Conservation (phyloP, 2,329 filamentous ascomycete genomes). For the Uncinocarpus reesii region DNA sequence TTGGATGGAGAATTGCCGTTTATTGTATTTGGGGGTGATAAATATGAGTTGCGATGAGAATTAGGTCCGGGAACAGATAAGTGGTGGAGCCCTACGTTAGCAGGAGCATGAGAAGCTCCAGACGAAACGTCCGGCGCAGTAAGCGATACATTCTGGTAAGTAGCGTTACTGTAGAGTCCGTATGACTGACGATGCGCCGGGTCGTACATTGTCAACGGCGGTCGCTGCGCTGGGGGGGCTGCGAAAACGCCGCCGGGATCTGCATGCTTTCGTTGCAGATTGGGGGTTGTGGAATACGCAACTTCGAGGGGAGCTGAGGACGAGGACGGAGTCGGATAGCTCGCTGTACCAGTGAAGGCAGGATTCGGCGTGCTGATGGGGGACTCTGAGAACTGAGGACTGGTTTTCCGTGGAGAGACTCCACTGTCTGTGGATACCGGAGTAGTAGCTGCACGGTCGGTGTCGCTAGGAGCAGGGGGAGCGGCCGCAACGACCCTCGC, state of each 20-base stretch:
- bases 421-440: conserved; percentile 8
- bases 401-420: conserved; percentile 10
- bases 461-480: conserved; percentile 7
- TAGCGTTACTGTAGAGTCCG: conserved; percentile 15
- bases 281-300: neutral
- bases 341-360: conserved; percentile 11
- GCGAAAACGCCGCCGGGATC: neutral
- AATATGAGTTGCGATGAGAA: conserved; percentile 15
- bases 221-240: conserved; percentile 12
- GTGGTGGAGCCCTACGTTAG: conserved; percentile 13
- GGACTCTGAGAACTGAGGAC: conserved; percentile 12
- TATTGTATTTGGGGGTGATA: conserved; percentile 18
- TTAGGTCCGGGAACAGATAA: conserved; percentile 16
- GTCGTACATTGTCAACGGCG: conserved; percentile 23
- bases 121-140: conserved; percentile 13
- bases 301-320: conserved; percentile 14
- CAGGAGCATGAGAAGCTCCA: conserved; percentile 8
- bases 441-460: neutral
- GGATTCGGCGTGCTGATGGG: conserved; percentile 15
- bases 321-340: conserved; percentile 18
- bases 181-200: conserved; percentile 20
- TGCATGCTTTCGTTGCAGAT: neutral
- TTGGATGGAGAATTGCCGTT: conserved; percentile 12
- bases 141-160: conserved; percentile 16
- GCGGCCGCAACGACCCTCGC: conserved; percentile 18